Evolutionary conservation across 148 eudicot species (phyloP).

Genomic region (Camellia lanceoleosa): DNA sequence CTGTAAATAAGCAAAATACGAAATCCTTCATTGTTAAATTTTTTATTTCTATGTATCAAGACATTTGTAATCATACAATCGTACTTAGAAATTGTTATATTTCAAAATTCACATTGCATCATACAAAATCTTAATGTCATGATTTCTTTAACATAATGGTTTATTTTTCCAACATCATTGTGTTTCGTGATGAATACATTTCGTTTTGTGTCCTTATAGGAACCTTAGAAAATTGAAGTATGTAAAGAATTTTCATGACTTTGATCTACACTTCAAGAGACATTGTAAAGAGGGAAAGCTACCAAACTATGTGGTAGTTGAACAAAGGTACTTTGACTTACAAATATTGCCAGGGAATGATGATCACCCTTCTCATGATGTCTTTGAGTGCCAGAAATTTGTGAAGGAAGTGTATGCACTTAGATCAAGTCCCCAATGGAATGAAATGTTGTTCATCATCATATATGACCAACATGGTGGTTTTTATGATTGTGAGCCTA

Average conservation of each 20-base stretch:
- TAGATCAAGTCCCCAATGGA: constrained; percentile 52
- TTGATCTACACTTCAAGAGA: constrained; percentile 49
- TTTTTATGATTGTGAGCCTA: constrained; percentile 46
- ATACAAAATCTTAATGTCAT: too few relatives aligned
- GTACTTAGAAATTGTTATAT: too few relatives aligned
- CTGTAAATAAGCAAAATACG: too few relatives aligned
- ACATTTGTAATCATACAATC: too few relatives aligned
- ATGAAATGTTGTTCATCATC: constrained; percentile 38
- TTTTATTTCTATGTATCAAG: too few relatives aligned
- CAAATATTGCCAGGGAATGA: constrained; percentile 57
- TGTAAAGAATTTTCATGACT: constrained; percentile 50
- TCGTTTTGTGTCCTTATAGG: constrained; percentile 17
- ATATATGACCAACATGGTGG: constrained; percentile 53
- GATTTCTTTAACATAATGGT: too few relatives aligned
- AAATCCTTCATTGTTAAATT: too few relatives aligned
- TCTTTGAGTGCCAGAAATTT: constrained; percentile 38
- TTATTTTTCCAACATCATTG: too few relatives aligned
- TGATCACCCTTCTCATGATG: constrained; percentile 63
- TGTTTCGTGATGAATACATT: background rate
- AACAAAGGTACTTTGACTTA: constrained; percentile 52
- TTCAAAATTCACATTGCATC: too few relatives aligned
- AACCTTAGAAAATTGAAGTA: constrained; percentile 65
- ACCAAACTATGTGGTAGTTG: constrained; percentile 73
- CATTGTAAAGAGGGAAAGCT: constrained; percentile 63
- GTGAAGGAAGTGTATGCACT: constrained; percentile 47